Evolutionary conservation across 1,284 basidiomycete species (phyloP), one percentile per base, ranked within the genome.

Genomic region (Puccinia novopanici): DNA sequence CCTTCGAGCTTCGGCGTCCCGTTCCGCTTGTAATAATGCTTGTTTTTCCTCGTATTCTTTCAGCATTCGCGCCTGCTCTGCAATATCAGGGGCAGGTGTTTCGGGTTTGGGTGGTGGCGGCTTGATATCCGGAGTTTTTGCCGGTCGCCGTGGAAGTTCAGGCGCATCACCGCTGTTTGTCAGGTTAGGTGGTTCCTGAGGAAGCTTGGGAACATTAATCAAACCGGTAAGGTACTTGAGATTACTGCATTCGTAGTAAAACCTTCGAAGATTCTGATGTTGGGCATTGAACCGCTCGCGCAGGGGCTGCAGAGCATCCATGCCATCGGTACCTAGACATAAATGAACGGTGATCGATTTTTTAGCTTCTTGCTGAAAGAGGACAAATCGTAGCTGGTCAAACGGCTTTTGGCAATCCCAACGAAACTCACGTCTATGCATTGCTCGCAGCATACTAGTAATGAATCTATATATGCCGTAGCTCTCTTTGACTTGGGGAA

Each of bases 41-140:
- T 99, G 97, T 86, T 98, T 94, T 68, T 95, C 92, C 86, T 99
- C 97, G 85, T 98, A 99, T 86, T 98, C 91, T 85, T 96, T 95
- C 81, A 99, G 90, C 89, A 99, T 91, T 27, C 93, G 92, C 10
- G 93, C 93, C 87, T 99, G 97, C 86, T 98, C 95, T 80, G 91
- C 91, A 81, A 98, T 91, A 84, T 93, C 92, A 3, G 90, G 90
- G 59, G 89, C 82, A 59, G 75, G 82, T 70, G 54, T 80, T 71
- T 55, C 81, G 68, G 61, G 83, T 75, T 80, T 81, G 24, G 48
- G 78, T 83, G 82, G 73, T 81, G 80, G 55, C 61, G 37, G 71
- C 80, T 86, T 81, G 27, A 86, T 84, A 15, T 88, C 87, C 17
- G 83, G 84, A 15, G 91, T 91, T 89, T 90, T 10, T 78, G 81